Conservation (phyloP, 192 early-diverging fungal genomes). For the Funneliformis mosseae region DNA sequence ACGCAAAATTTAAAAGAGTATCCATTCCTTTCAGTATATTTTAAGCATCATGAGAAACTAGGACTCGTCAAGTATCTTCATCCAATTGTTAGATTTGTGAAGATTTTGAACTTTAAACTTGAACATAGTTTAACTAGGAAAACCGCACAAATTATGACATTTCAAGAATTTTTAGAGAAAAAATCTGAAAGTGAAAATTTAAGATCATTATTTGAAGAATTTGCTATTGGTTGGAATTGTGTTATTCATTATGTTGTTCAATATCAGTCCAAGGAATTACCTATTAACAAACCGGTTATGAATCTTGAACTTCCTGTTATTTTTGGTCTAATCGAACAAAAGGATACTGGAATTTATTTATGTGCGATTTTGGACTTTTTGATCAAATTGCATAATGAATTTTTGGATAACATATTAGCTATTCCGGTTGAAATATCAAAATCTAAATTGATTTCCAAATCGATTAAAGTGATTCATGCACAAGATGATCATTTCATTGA, state of each 20-base stretch:
- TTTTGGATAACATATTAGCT: neutral
- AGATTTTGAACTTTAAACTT: constrained; percentile 10
- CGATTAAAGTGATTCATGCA: neutral
- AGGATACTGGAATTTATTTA: neutral
- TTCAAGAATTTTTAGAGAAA: neutral
- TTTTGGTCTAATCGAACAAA: neutral
- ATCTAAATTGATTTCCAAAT: neutral
- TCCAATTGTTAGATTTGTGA: constrained; percentile 26
- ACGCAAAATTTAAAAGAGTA: constrained; percentile 9
- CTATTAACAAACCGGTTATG: neutral
- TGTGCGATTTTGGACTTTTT: neutral
- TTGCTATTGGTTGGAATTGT: neutral
- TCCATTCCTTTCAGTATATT: constrained; percentile 27
- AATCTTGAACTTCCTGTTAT: neutral
- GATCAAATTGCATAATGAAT: neutral
- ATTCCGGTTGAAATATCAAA: neutral
- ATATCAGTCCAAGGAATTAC: neutral
- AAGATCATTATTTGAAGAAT: neutral
- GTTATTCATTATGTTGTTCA: neutral
- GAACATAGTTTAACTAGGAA: constrained; percentile 23
- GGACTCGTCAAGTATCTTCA: neutral
- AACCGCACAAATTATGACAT: constrained; percentile 1
- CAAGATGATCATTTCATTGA: neutral
- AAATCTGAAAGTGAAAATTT: neutral
- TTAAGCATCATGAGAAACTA: constrained; percentile 19